Percentiles rank a stretch among this genome's conserved stretches.
Evolutionary conservation across 2,329 filamentous ascomycete genomes (phyloP).

Genomic region (Thelonectria olida): DNA sequence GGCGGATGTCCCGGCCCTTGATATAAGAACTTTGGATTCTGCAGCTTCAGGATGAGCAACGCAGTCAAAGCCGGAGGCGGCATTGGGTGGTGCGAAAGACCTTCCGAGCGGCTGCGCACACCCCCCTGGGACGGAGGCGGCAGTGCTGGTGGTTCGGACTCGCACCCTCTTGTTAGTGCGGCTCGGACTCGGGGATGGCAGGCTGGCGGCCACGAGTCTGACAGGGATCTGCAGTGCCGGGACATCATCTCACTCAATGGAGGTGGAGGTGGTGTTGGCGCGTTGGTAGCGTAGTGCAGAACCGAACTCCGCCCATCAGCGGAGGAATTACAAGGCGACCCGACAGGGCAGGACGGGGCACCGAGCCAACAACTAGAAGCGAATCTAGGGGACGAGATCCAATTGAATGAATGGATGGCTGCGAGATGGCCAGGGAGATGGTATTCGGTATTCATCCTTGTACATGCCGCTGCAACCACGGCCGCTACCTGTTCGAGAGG

Average conservation of each 20-base stretch:
- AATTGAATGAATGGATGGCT: no score
- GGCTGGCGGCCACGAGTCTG: neutral
- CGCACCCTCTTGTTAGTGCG: slow-evolving; percentile 8
- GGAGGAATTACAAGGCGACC: neutral
- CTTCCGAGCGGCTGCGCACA: neutral
- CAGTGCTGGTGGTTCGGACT: slow-evolving; percentile 9
- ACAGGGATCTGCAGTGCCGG: slow-evolving; percentile 1
- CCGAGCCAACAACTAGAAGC: no score
- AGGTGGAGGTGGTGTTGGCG: neutral
- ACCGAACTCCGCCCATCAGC: slow-evolving; percentile 10
- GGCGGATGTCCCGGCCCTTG: slow-evolving; percentile 10
- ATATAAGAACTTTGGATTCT: neutral
- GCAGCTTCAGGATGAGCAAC: neutral
- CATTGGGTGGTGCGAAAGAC: neutral
- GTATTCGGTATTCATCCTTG: no score
- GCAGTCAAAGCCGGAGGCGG: neutral
- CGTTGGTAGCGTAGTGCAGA: no score
- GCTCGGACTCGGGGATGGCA: slow-evolving; percentile 5
- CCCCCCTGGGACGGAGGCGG: neutral
- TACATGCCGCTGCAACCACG: neutral
- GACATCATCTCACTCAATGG: no score
- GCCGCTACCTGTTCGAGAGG: neutral
- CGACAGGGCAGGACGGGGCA: neutral
- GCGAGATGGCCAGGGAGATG: no score
- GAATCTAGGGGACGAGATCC: no score